Percentiles rank a stretch among this genome's conserved stretches.
Conservation (phyloP, 257 asterid genomes). For the Asclepias syriaca region DNA sequence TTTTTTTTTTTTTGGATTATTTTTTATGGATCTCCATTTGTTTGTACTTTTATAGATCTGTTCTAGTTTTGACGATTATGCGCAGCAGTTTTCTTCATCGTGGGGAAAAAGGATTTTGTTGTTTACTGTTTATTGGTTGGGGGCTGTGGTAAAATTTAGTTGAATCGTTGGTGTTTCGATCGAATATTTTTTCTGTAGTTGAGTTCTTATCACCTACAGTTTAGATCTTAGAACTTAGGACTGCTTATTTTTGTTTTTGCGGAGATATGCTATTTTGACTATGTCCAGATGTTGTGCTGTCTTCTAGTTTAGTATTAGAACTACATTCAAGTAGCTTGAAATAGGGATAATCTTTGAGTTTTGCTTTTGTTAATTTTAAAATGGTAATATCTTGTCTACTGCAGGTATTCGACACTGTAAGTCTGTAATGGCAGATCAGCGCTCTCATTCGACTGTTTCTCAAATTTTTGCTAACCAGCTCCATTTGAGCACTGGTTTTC, state of each 20-base stretch:
- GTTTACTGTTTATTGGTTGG: neutral
- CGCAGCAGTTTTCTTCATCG: too few species aligned
- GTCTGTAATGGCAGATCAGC: conserved; percentile 55
- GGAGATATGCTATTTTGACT: neutral
- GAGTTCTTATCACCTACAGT: neutral
- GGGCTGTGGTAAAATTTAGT: neutral
- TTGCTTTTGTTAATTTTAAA: neutral
- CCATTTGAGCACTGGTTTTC: conserved; percentile 50
- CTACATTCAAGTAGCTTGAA: neutral
- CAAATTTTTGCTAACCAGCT: conserved; percentile 79
- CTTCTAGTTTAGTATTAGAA: neutral
- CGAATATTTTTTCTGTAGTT: neutral
- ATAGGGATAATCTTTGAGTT: neutral
- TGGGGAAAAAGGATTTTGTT: neutral
- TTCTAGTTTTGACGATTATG: neutral
- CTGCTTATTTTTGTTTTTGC: neutral
- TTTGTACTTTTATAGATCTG: neutral
- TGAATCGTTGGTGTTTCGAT: neutral
- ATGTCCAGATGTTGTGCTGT: neutral
- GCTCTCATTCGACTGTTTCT: conserved; percentile 46
- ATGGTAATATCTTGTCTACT: neutral
- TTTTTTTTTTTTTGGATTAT: neutral
- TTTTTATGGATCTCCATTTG: neutral
- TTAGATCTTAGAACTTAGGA: neutral
- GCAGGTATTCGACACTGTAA: conserved; percentile 12